Evolutionary conservation across 495 filamentous ascomycete genomes (phyloP).

Genomic region (Penicillium alfredii): DNA sequence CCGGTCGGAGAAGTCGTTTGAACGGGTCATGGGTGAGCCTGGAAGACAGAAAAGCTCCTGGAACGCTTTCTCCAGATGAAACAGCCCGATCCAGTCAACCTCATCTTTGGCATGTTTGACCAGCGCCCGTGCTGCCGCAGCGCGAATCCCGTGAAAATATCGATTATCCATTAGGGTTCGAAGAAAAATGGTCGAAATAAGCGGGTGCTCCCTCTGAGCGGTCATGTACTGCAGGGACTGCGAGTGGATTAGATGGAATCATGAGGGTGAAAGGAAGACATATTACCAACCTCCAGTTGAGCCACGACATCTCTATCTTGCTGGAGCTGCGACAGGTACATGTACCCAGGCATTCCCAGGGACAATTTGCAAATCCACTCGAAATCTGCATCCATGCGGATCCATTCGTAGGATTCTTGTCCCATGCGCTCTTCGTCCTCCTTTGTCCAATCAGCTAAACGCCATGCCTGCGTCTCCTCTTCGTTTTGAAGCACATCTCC

Average conservation of each 20-base stretch:
- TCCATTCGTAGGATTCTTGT: constrained; percentile 96
- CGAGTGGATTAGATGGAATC: not conserved
- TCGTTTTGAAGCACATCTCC: constrained; percentile 82
- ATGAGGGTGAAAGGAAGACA: not conserved
- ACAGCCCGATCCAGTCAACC: constrained; percentile 70
- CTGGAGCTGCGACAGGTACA: constrained; percentile 95
- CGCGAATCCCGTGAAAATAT: constrained; percentile 90
- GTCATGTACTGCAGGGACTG: constrained; percentile 58
- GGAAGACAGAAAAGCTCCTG: constrained; percentile 81
- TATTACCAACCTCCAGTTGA: constrained; percentile 72
- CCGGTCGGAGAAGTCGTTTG: constrained; percentile 87
- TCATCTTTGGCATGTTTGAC: constrained; percentile 64
- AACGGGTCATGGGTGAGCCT: constrained; percentile 63
- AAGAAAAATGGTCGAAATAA: constrained; percentile 79
- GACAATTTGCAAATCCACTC: constrained; percentile 88
- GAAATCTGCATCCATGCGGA: constrained; percentile 95
- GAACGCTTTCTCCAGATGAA: constrained; percentile 78
- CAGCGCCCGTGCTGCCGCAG: constrained; percentile 69
- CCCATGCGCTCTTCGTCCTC: constrained; percentile 87
- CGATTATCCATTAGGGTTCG: constrained; percentile 84
- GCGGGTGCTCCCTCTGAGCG: constrained; percentile 54
- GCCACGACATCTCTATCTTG: constrained; percentile 96
- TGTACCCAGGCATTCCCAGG: constrained; percentile 81
- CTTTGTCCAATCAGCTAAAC: constrained; percentile 76
- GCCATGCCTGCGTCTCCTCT: constrained; percentile 80